phyloP scores from a whole-genome alignment of 345 rosid genomes.

The Citrus maxima region DNA sequence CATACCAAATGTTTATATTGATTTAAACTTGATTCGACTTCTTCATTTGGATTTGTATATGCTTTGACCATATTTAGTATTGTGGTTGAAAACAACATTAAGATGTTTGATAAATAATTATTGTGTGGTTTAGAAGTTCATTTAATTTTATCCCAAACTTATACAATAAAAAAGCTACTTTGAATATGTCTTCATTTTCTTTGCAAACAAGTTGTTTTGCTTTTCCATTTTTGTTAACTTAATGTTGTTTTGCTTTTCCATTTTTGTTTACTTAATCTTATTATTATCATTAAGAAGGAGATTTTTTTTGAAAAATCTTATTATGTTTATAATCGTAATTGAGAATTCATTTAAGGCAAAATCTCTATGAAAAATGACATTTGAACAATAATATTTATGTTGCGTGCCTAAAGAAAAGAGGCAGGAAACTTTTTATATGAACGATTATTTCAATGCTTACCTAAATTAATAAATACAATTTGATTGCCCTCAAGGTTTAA shows the following conservation, averaged over 20 bases:
- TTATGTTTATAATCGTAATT: no score
- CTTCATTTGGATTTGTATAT: constrained; percentile 10
- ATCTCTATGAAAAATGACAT: background rate
- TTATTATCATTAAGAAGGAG: background rate
- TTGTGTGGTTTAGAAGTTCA: no score
- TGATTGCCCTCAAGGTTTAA: no score
- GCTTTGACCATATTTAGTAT: no score
- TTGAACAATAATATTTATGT: no score
- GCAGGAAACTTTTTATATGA: background rate
- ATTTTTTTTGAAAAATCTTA: no score
- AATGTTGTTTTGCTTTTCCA: background rate
- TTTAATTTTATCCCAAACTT: no score
- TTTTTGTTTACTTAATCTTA: background rate
- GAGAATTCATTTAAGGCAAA: background rate
- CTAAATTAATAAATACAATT: no score
- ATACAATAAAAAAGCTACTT: no score
- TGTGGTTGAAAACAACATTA: no score
- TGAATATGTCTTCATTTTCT: background rate
- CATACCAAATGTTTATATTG: background rate
- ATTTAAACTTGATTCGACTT: background rate
- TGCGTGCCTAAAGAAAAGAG: no score
- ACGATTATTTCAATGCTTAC: background rate
- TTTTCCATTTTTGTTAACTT: background rate
- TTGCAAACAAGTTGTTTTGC: background rate
- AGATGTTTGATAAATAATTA: no score